Percentiles rank a stretch among this genome's conserved stretches.
Evolutionary conservation across 2,329 filamentous ascomycete species (phyloP).

Genomic region (Paraphaeosphaeria sporulosa): DNA sequence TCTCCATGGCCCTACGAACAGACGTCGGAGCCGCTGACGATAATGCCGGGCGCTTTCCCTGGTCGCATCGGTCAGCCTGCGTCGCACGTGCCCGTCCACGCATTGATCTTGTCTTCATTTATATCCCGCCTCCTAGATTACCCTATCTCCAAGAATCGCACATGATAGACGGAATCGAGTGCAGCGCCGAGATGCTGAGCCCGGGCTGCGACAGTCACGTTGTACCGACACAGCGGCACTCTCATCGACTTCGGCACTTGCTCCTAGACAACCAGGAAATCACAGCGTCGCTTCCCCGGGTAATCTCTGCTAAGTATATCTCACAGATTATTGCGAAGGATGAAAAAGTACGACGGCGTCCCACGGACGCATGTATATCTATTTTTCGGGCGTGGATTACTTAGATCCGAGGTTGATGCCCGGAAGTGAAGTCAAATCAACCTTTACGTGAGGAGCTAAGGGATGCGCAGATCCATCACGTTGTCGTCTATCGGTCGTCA

Average conservation of each 20-base stretch:
- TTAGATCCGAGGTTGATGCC: not conserved
- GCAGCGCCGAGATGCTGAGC: conserved; percentile 3
- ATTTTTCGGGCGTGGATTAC: not conserved
- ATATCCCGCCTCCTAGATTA: not conserved
- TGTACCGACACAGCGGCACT: conserved; percentile 4
- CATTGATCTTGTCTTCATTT: conserved; percentile 10
- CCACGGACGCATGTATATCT: not conserved
- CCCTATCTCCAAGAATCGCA: not conserved
- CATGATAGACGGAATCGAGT: not conserved
- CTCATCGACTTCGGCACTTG: conserved; percentile 3
- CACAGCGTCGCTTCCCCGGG: conserved; percentile 6
- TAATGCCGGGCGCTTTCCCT: not conserved
- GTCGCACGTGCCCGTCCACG: not conserved
- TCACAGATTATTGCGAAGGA: too few relatives aligned
- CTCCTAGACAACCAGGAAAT: not conserved
- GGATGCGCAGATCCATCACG: not conserved
- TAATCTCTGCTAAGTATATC: conserved; percentile 10
- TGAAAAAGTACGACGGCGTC: not conserved
- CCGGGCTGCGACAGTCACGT: too few relatives aligned
- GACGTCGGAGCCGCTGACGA: not conserved
- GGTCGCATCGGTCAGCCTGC: conserved; percentile 12
- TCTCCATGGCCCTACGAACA: not conserved
- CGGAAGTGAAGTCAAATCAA: not conserved
- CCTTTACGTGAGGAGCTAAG: not conserved
- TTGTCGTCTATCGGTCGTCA: conserved; percentile 5